Evolutionary conservation across 306 rosid species (phyloP).

Genomic region (Prunus mira): DNA sequence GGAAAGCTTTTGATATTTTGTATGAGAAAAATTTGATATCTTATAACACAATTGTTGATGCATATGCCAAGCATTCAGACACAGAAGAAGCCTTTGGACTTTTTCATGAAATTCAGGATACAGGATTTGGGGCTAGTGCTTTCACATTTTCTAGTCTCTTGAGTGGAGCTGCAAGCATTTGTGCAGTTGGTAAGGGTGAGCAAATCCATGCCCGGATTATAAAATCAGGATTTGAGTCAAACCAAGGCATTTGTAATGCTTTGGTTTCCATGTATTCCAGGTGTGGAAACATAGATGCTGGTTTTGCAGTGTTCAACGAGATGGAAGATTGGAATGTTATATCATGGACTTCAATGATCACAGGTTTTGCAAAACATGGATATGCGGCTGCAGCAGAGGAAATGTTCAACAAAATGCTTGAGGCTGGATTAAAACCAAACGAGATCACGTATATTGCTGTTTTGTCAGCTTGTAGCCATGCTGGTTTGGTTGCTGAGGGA

Average conservation of each 20-base stretch:
- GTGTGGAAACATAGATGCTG: conserved; percentile 27
- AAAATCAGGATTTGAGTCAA: conserved; percentile 21
- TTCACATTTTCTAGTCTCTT: conserved; percentile 23
- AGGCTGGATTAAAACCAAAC: conserved; percentile 20
- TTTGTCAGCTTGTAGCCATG: conserved; percentile 34
- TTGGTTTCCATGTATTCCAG: conserved; percentile 27
- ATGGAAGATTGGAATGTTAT: conserved; percentile 23
- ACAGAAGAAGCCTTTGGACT: conserved; percentile 14
- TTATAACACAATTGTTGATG: conserved; percentile 17
- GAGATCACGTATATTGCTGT: conserved; percentile 26
- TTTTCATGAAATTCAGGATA: conserved; percentile 14
- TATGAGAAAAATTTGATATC: conserved; percentile 24
- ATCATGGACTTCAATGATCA: conserved; percentile 27
- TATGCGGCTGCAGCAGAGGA: conserved; percentile 7
- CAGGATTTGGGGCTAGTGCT: conserved; percentile 15
- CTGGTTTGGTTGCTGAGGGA: conserved; percentile 30
- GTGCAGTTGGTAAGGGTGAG: conserved; percentile 22
- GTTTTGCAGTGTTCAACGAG: conserved; percentile 10
- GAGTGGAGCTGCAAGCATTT: conserved; percentile 27
- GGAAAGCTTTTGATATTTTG: conserved; percentile 16
- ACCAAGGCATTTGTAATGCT: conserved; percentile 16
- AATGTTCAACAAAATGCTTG: conserved; percentile 13
- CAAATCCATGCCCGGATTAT: conserved; percentile 18
- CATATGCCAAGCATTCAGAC: conserved; percentile 9
- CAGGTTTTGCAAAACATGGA: conserved; percentile 26